Base-by-base conservation (phyloP, 768 basidiomycete genomes). In the Leccinum incarnatum region DNA sequence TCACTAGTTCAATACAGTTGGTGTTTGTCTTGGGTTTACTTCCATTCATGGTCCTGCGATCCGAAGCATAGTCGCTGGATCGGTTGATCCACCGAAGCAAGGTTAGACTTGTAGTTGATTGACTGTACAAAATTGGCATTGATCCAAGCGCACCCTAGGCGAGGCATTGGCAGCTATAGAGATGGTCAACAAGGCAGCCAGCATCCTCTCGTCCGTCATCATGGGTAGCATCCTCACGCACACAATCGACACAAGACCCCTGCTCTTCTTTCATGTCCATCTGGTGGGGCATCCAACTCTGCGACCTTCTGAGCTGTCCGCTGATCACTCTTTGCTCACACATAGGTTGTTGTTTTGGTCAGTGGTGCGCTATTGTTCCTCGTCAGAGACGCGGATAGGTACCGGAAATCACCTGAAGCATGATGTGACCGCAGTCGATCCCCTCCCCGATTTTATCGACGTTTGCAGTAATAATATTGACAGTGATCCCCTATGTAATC, bases 181-280 rank as follows among this genome's bases (percentile, higher is more conserved):
- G 21, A 73, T 74, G 60, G 65, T 74, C 2, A 21, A 58, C 6
- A 61, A 60, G 12, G 57, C 64, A 3, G 73, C 66, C 29, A 15
- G 8, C 4, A 15, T 64, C 3, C 57, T 73, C 23, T 72, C 73
- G 4, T 69, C 71, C 2, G 29, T 74, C 53, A 54, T 74, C 47
- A 71, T 74, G 69, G 72, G 72, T 7, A 51, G 69, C 42, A 63
- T 73, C 34, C 48, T 73, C 25, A 65, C 67, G 11, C 56, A 60
- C 36, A 67, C 71, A 9, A 69, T 71, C 25, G 48, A 40, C n/a
- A 62, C 55, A 0, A 14, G 15, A 7, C 70, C 70, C 30, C 10
- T 71, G 23, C 42, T 71, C 51, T 9, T 67, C 29, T 71, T 71
- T 57, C 59, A 71, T 36, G 51, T 71, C 6, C 67, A 69, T 19